phyloP scores from a whole-genome alignment of 1,139 yeast genomes.

The Geotrichum citri-aurantii region DNA sequence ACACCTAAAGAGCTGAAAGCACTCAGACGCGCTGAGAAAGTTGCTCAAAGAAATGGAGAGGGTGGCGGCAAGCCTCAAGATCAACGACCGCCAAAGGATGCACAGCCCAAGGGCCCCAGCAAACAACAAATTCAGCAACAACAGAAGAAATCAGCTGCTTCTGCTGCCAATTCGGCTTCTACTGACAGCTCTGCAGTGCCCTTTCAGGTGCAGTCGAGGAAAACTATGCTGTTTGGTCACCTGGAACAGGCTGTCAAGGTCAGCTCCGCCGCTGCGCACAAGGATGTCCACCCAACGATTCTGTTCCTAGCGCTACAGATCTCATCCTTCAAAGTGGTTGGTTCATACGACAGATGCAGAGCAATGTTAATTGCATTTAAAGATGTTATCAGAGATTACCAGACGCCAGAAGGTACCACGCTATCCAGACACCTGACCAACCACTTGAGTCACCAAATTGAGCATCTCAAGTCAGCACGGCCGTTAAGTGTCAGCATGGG shows the following conservation, averaged over 20 bases:
- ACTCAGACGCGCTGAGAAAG: constrained; percentile 79
- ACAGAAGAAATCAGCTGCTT: constrained; percentile 8
- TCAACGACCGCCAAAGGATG: constrained; percentile 17
- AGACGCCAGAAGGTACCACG: constrained; percentile 80
- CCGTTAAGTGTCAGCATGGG: constrained; percentile 96
- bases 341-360: constrained; percentile 78
- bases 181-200: constrained; percentile 3
- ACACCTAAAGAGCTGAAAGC: constrained; percentile 84
- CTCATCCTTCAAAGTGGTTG: constrained; percentile 80
- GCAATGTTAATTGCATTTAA: constrained; percentile 85
- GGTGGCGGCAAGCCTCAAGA: constrained; percentile 38
- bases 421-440: constrained; percentile 83
- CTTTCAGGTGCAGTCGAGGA: constrained; percentile 27
- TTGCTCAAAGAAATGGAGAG: constrained; percentile 75
- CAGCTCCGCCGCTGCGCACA: constrained; percentile 35
- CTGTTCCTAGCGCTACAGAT: constrained; percentile 72
- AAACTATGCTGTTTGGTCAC: constrained; percentile 69
- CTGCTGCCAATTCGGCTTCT: constrained; percentile 5
- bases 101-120: constrained; percentile 1
- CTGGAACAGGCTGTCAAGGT: constrained; percentile 51
- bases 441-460: constrained; percentile 91
- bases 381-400: constrained; percentile 69
- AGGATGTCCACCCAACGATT: constrained; percentile 82
- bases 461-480: constrained; percentile 82
- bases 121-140: constrained; percentile 10